Evolutionary conservation across 2,329 filamentous ascomycete species (phyloP), one percentile per base, ranked within the genome.

Genomic region (Microascus cirrosus): DNA sequence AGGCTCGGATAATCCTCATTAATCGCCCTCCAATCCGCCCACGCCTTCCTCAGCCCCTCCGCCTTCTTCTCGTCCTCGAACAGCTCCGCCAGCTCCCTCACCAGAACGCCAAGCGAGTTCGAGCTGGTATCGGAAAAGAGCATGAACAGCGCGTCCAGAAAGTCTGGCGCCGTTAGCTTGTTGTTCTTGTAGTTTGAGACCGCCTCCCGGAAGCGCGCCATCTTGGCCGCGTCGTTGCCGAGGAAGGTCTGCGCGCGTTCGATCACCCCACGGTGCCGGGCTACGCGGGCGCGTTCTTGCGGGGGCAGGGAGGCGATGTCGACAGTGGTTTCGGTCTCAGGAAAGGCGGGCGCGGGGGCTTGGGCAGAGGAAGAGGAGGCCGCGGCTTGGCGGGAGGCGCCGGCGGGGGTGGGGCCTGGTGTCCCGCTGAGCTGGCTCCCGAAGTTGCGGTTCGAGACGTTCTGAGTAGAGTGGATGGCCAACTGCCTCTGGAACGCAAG

Each of bases 21-120:
- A 72, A 95, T 94, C 42, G 91, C 91, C 53, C 90, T 89, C 90
- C 93, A 96, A 71, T 96, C 89, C 64, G 90, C 90, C 91, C 93
- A 96, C 1, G 92, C 90, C 65, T 87, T 87, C 28, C 91, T 81
- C 2, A 99, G 74, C 0, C 76, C 78, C 56, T 87, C 85, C 1
- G 84, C 84, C 68, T 95, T 96, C 20, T 71, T 68, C 55, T 86
- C 80, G 63, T 95, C 87, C 64, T 99, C 93, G 65, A 94, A 97
- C 12, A 99, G 83, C 56, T 97, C 93, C 5, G 93, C 89, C 2
- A 96, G 81, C 68, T 99, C 94, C 61, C 93, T 89, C 61, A 97
- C 82, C 1, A 99, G 79, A 28, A 92, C 96, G 15, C 92, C 92
- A 0, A 99, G 77, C 32, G 95, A 87, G 15, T 84, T 82, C 8